phyloP scores from a whole-genome alignment of 75 land plant species.

The Larix kaempferi region DNA sequence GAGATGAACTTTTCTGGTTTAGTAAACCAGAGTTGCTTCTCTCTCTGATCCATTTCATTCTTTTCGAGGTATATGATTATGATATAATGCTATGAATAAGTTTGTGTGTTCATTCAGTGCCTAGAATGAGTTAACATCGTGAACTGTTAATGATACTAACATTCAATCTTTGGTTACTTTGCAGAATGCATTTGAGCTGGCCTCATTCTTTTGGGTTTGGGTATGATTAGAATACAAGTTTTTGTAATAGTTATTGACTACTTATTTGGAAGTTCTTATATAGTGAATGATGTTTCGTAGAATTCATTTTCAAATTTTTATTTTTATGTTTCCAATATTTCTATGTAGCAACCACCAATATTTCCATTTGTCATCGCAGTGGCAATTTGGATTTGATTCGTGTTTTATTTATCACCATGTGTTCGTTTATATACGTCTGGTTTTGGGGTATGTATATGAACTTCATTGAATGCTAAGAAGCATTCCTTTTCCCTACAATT shows the following conservation, averaged over 20 bases:
- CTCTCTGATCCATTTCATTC: constrained; percentile 79
- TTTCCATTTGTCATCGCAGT: constrained; percentile 14
- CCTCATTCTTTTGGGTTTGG: constrained; percentile 95
- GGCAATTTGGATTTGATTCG: constrained; percentile 24
- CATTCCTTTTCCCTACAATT: background rate
- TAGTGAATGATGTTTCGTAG: background rate
- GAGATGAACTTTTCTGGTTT: constrained; percentile 94
- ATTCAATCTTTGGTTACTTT: constrained; percentile 7
- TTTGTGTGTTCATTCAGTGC: background rate
- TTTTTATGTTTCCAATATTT: background rate
- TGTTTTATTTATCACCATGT: constrained; percentile 13
- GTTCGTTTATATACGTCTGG: constrained; percentile 12
- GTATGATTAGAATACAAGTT: constrained; percentile 32
- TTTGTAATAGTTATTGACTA: background rate
- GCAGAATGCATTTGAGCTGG: constrained; percentile 98
- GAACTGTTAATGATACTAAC: background rate
- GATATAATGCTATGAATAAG: background rate
- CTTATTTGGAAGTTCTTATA: background rate
- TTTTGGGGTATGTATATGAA: constrained; percentile 17
- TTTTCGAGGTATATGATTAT: constrained; percentile 66
- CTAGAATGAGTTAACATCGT: background rate
- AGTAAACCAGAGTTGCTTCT: constrained; percentile 75
- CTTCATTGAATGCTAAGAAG: background rate
- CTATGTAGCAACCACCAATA: background rate
- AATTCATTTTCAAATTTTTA: background rate